These are phyloP conservation scores for Coelastrella sp. DNA, from an alignment of 139 green algal species.

Conservation along the genomic window DNA sequence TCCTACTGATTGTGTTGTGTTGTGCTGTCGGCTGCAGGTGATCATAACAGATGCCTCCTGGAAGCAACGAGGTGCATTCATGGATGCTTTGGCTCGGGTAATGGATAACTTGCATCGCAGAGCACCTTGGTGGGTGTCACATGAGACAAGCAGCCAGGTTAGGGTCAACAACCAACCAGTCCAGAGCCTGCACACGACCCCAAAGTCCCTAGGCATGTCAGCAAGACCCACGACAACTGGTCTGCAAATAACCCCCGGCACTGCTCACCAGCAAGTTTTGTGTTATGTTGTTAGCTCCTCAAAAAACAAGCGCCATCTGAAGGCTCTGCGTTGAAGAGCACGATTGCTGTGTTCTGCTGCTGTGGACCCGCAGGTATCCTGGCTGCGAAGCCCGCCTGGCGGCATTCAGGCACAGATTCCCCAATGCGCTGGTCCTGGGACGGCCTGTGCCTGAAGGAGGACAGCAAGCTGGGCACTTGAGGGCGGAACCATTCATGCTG, in stretches of 20 bases:
- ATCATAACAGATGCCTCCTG: constrained; percentile 72
- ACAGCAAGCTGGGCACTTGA: not conserved
- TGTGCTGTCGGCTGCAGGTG: not conserved
- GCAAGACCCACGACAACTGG: too few species aligned
- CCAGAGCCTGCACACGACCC: too few species aligned
- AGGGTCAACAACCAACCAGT: too few species aligned
- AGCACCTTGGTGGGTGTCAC: constrained; percentile 70
- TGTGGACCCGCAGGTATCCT: constrained; percentile 16
- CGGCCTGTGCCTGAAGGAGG: not conserved
- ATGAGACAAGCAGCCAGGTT: not conserved
- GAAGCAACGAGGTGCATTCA: constrained; percentile 75
- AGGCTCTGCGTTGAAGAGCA: not conserved
- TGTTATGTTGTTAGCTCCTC: too few species aligned
- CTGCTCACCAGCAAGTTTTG: too few species aligned
- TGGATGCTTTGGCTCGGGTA: constrained; percentile 61
- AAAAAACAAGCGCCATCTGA: too few species aligned
- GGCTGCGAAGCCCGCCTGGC: constrained; percentile 7
- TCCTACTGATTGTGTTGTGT: not conserved
- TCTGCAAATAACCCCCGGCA: too few species aligned
- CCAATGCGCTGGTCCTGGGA: constrained; percentile 55
- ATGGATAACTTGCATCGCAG: constrained; percentile 50
- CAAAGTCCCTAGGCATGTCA: too few species aligned
- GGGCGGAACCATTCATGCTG: constrained; percentile 37
- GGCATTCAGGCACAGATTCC: constrained; percentile 59
- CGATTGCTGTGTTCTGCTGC: not conserved